phyloP scores from a whole-genome alignment of 495 filamentous ascomycete genomes.

The Annulohypoxylon stygium region DNA sequence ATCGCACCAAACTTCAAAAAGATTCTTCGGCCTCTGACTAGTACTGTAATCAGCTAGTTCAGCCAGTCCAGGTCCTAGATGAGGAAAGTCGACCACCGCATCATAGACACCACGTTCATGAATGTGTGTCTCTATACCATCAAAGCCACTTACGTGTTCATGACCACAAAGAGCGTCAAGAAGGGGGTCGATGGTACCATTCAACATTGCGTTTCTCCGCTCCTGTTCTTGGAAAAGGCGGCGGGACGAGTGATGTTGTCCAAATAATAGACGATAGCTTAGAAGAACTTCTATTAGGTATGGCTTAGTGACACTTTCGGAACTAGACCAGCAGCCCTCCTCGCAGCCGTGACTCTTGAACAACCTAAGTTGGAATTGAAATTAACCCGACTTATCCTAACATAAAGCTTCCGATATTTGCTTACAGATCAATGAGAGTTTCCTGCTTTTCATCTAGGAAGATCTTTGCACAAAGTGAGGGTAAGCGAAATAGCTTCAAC shows the following conservation, averaged over 20 bases:
- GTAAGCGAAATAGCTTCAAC: constrained; percentile 21
- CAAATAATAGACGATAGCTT: constrained; percentile 20
- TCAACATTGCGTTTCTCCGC: not conserved
- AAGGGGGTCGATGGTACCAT: constrained; percentile 11
- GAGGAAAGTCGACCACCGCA: constrained; percentile 7
- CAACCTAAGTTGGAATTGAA: not conserved
- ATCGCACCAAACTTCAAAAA: constrained; percentile 18
- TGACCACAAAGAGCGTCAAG: constrained; percentile 17
- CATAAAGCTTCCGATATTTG: not conserved
- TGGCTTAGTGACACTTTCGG: not conserved
- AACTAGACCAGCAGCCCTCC: not conserved
- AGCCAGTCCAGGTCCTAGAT: constrained; percentile 7
- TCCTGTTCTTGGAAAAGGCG: not conserved
- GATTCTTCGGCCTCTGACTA: constrained; percentile 6
- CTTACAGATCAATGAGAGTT: constrained; percentile 13
- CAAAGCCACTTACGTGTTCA: not conserved
- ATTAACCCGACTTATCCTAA: not conserved
- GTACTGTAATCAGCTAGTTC: constrained; percentile 18
- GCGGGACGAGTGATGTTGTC: constrained; percentile 13
- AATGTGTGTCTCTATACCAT: not conserved
- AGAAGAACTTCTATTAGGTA: constrained; percentile 23
- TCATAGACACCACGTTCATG: constrained; percentile 18
- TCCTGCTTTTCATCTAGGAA: not conserved
- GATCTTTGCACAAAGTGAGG: constrained; percentile 24
- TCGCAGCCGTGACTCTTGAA: constrained; percentile 11